phyloP scores from a whole-genome alignment of 257 asterid species.

The Nicotiana undulata region DNA sequence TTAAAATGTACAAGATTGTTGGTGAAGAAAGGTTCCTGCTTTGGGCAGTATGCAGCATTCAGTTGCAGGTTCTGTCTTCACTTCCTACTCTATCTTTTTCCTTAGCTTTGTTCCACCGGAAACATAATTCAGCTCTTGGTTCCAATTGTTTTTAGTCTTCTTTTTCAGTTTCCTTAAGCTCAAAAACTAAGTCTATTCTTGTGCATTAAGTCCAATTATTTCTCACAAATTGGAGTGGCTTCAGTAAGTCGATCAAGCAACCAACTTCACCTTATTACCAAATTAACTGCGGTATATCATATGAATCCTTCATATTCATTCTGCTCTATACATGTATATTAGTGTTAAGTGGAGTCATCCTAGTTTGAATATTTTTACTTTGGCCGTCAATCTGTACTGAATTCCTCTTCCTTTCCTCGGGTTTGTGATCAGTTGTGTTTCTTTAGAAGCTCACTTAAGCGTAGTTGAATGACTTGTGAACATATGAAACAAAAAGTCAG shows the following conservation, averaged over 20 bases:
- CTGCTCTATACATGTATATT: not conserved
- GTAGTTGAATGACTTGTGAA: not conserved
- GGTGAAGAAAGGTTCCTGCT: conserved; percentile 91
- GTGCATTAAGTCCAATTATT: not conserved
- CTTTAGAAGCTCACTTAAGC: not conserved
- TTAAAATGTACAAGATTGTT: conserved; percentile 82
- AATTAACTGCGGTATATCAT: not conserved
- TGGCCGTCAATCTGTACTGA: not conserved
- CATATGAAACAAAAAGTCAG: not conserved
- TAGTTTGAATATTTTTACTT: not conserved
- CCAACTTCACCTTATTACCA: not conserved
- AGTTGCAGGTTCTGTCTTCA: conserved; percentile 64
- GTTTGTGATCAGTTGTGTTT: not conserved
- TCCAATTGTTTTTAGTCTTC: not conserved
- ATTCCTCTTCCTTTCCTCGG: not conserved
- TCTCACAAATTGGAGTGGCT: not conserved
- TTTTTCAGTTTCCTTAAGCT: not conserved
- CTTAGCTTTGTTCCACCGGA: no score
- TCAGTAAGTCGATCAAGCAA: not conserved
- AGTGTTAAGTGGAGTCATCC: not conserved
- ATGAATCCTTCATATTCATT: not conserved
- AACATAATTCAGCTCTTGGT: not conserved
- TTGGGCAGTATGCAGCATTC: conserved; percentile 99
- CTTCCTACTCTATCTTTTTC: conserved; percentile 8
- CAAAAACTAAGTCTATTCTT: not conserved